A percentile compares a stretch with the other conserved stretches of the same genome.
Evolutionary conservation across 2,329 filamentous ascomycete species (phyloP).

Genomic region (Clonostachys sp.): DNA sequence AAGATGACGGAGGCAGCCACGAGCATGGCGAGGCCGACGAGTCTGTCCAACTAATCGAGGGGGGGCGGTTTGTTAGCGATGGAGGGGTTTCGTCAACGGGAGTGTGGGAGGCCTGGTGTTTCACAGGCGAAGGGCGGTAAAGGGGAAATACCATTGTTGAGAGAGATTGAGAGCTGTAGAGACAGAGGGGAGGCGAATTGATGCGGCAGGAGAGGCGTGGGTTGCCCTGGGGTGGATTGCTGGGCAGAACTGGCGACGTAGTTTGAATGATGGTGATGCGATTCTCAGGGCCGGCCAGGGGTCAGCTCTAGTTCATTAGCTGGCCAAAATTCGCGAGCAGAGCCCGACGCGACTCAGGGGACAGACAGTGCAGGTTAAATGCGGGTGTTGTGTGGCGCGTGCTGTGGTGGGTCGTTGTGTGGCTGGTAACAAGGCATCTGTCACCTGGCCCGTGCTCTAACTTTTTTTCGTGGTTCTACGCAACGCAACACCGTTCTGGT

Average conservation of each 20-base stretch:
- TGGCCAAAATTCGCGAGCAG: no score
- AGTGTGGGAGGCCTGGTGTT: not conserved
- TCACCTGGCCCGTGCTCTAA: no score
- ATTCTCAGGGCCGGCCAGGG: slow-evolving; percentile 1
- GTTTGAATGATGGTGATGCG: not conserved
- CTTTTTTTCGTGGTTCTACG: no score
- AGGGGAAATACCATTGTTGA: not conserved
- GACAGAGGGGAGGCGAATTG: slow-evolving; percentile 5
- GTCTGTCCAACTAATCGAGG: slow-evolving; percentile 75
- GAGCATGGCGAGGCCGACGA: slow-evolving; percentile 64
- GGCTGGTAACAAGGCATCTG: no score
- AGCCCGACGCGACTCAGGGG: no score
- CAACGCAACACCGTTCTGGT: no score
- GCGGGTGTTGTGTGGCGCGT: no score
- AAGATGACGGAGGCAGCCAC: slow-evolving; percentile 61
- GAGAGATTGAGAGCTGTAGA: not conserved
- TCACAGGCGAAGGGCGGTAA: not conserved
- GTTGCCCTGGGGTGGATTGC: not conserved
- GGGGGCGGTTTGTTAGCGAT: slow-evolving; percentile 1
- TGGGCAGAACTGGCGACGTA: not conserved
- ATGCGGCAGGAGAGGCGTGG: not conserved
- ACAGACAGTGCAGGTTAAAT: no score
- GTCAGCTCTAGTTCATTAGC: not conserved
- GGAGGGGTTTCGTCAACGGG: not conserved
- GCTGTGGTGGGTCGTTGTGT: no score